Conservation (phyloP, 2,329 filamentous ascomycete genomes). For the Aspergillus carbonarius region DNA sequence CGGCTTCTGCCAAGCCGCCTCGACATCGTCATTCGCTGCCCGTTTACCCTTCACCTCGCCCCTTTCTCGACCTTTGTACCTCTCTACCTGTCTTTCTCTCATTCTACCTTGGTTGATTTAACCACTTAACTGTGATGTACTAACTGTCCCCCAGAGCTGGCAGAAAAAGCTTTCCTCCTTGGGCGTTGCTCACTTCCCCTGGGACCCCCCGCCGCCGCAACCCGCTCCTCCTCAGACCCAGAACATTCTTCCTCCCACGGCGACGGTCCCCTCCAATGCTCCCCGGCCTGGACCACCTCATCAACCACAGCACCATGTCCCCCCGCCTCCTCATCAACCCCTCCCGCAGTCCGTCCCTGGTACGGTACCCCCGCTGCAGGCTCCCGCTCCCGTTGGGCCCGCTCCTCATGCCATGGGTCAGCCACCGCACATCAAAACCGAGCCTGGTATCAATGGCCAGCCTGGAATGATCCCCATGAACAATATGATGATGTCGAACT, state of each 20-base stretch:
- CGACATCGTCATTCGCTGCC: constrained; percentile 12
- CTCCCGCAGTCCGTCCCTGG: constrained; percentile 34
- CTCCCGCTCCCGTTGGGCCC: constrained; percentile 19
- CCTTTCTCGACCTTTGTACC: not conserved
- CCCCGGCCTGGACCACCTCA: constrained; percentile 35
- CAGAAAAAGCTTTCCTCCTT: constrained; percentile 85
- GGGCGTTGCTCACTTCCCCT: constrained; percentile 84
- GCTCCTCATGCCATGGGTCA: constrained; percentile 30
- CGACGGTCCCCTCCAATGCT: constrained; percentile 47
- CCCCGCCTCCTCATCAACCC: constrained; percentile 38
- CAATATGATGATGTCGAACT: constrained; percentile 31
- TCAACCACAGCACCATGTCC: constrained; percentile 37
- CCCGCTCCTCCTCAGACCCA: constrained; percentile 49
- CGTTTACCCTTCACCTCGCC: constrained; percentile 15
- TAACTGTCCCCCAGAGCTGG: constrained; percentile 68
- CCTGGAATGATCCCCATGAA: constrained; percentile 35
- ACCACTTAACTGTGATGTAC: not conserved
- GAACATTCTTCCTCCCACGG: constrained; percentile 38
- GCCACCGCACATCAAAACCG: constrained; percentile 52
- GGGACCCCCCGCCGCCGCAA: constrained; percentile 79
- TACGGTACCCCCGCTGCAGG: constrained; percentile 26
- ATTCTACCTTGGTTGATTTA: not conserved
- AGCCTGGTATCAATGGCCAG: constrained; percentile 47
- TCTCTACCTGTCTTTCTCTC: constrained; percentile 4
- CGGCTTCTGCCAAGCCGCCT: constrained; percentile 22